phyloP scores from a whole-genome alignment of 2,329 filamentous ascomycete genomes.

The Apiospora malaysiana region DNA sequence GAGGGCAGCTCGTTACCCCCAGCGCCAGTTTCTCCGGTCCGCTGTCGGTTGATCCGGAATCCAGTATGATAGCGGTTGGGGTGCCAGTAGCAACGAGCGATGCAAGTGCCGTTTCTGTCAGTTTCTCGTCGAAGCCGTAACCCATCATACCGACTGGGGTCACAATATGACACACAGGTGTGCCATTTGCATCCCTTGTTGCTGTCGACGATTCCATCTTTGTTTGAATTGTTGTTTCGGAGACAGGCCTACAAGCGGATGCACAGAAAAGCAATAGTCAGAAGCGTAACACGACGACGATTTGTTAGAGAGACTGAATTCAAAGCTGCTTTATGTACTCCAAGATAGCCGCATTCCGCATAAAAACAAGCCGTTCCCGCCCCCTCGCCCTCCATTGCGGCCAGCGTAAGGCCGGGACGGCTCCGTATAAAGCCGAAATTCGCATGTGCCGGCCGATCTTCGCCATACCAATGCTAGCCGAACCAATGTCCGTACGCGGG shows the following conservation, averaged over 20 bases:
- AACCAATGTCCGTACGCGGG: neutral
- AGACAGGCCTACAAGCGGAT: neutral
- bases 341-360: too few relatives aligned
- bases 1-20: constrained; percentile 46
- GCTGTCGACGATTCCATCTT: neutral
- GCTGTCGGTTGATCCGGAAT: constrained; percentile 43
- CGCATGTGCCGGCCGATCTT: neutral
- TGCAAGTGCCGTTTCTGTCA: constrained; percentile 35
- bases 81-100: constrained; percentile 34
- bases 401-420: neutral
- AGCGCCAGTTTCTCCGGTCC: constrained; percentile 49
- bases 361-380: neutral
- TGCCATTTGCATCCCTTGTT: neutral
- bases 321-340: neutral
- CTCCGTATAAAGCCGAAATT: neutral
- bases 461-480: neutral
- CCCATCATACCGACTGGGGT: constrained; percentile 57
- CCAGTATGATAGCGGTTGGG: constrained; percentile 42
- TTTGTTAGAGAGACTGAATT: neutral
- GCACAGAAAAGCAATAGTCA: neutral
- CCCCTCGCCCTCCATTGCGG: neutral
- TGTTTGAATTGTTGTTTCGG: neutral
- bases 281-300: neutral
- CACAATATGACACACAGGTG: constrained; percentile 46
- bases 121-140: constrained; percentile 49